Conservation (phyloP, 371 early-diverging fungal genomes). For the Apophysomyces elegans region DNA sequence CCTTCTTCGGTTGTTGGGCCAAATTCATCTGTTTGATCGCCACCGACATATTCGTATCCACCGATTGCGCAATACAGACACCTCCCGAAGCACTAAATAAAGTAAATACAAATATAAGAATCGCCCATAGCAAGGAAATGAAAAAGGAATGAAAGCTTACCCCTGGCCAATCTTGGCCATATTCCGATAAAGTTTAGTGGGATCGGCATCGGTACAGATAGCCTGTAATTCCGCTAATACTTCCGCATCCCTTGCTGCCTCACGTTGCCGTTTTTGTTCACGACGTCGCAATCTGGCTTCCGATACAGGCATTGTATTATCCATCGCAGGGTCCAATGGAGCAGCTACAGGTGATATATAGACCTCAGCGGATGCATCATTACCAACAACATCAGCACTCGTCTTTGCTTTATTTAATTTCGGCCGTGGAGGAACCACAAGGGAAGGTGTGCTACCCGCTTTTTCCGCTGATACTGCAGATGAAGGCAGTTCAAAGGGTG, state of each 20-base stretch:
- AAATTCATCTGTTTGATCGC: constrained; percentile 97
- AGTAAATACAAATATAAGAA: background rate
- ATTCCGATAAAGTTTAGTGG: constrained; percentile 75
- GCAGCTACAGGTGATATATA: constrained; percentile 30
- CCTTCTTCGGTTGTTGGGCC: constrained; percentile 95
- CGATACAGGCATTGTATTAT: constrained; percentile 35
- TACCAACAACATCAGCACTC: constrained; percentile 6
- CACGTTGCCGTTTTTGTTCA: constrained; percentile 44
- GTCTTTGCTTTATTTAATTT: constrained; percentile 3
- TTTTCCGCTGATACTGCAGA: background rate
- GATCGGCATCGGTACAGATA: constrained; percentile 92
- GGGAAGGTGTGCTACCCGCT: background rate
- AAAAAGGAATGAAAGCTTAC: constrained; percentile 32
- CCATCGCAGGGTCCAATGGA: constrained; percentile 47
- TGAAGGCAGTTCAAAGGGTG: no score
- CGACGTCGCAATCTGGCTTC: constrained; percentile 50
- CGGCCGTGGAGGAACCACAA: constrained; percentile 22
- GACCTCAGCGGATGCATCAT: constrained; percentile 15
- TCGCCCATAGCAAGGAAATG: background rate
- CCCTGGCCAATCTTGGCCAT: constrained; percentile 96
- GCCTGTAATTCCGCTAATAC: constrained; percentile 86
- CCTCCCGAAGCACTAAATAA: constrained; percentile 86
- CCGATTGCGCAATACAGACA: constrained; percentile 86
- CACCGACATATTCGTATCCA: constrained; percentile 69
- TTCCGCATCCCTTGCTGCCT: constrained; percentile 63